phyloP scores from a whole-genome alignment of 2,329 filamentous ascomycete species.

The Colletotrichum cereale region DNA sequence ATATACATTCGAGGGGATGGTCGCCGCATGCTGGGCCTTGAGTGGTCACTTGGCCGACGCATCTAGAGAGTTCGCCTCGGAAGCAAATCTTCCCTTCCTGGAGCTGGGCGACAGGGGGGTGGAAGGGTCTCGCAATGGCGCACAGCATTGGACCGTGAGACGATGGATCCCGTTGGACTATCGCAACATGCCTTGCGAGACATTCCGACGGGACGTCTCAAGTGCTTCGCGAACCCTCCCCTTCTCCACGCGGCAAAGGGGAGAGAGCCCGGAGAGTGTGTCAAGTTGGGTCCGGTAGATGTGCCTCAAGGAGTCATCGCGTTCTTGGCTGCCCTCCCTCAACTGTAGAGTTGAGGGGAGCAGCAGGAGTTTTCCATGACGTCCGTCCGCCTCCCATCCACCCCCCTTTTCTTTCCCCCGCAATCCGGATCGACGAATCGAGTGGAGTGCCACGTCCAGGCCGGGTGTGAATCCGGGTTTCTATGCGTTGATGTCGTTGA shows the following conservation, averaged over 20 bases:
- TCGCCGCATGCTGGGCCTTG: slow-evolving; percentile 14
- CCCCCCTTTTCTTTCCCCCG: background rate
- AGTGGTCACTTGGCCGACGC: slow-evolving; percentile 1
- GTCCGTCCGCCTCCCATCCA: too few species aligned
- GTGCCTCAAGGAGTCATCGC: slow-evolving; percentile 1
- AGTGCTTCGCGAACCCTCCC: slow-evolving; percentile 24
- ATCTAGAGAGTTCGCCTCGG: slow-evolving; percentile 31
- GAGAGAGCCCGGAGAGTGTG: background rate
- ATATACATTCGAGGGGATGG: slow-evolving; percentile 27
- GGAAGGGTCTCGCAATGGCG: background rate
- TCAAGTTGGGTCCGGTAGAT: background rate
- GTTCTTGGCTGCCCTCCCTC: slow-evolving; percentile 8
- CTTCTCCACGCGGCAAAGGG: background rate
- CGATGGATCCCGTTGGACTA: slow-evolving; percentile 25
- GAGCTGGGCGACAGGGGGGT: too few species aligned
- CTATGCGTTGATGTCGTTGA: slow-evolving; percentile 1
- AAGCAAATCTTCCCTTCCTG: slow-evolving; percentile 18
- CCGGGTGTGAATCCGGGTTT: slow-evolving; percentile 20
- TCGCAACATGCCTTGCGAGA: slow-evolving; percentile 8
- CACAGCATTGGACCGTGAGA: slow-evolving; percentile 28
- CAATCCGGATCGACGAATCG: slow-evolving; percentile 14
- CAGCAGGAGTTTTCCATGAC: slow-evolving; percentile 25
- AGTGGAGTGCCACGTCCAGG: slow-evolving; percentile 1
- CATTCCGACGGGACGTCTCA: slow-evolving; percentile 25
- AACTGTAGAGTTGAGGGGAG: slow-evolving; percentile 18